Evolutionary conservation across 1,139 yeast species (phyloP), one percentile per base, ranked within the genome.

Genomic region (Pichia sp.): DNA sequence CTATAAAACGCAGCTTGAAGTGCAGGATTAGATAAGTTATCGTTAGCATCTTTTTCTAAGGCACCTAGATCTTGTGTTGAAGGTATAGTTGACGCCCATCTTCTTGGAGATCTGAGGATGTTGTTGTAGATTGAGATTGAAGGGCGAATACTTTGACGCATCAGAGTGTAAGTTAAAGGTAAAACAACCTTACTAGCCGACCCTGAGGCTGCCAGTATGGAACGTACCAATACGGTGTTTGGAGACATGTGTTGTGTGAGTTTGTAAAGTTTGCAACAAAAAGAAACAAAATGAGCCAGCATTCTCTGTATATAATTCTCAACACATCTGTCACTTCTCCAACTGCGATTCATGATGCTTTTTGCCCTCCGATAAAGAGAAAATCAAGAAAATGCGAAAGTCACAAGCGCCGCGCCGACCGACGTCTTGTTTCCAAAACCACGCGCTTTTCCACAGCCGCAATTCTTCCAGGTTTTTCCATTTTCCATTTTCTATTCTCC

Each of bases 1-100:
- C 76, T 76, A 69, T 92, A 92, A 59, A 92, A 90, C 50, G 79
- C 83, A 1, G 94, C 89, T 67, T 92, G 98, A 11, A 78, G 73
- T 6, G 61, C 68, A 1, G 97, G 75, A 64, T 86, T 84, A 42
- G 72, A 68, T 45, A 86, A 66, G 50, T 85, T 84, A 51, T 74
- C 70, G 66, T 92, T 92, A 42, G 98, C 98, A 23, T 74, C 71
- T 63, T 83, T 88, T 64, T 92, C 98, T 61, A 82, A 83, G 7
- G 77, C 67, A 38, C 88, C 89, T 38, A 87, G 69, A 45, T 74
- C 62, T 35, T 67, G 36, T 29, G 56, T 47, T 11, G 60, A 48
- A 3, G 57, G 46, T 3, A 48, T 49, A 29, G 48, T 46, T 5
- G 55, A 43, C n/a, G 53, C 49, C 30, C 34, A 46, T n/a, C 45